phyloP scores from a whole-genome alignment of 164 flowering plant genomes.

The Magnolia changhungtana region DNA sequence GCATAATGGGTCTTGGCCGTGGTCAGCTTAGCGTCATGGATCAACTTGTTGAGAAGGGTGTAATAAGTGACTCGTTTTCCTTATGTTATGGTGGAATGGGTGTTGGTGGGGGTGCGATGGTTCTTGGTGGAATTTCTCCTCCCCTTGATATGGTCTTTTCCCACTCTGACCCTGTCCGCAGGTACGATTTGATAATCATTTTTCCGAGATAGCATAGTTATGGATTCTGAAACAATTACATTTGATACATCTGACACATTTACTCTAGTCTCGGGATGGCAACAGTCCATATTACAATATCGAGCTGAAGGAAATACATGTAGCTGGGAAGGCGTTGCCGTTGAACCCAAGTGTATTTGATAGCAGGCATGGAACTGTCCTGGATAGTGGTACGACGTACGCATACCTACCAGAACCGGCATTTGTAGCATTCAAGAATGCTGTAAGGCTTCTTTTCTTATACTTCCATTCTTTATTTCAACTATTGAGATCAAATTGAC shows the following conservation, averaged over 20 bases:
- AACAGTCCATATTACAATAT: conserved; percentile 99
- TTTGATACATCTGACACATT: conserved; percentile 86
- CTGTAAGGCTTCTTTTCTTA: conserved; percentile 56
- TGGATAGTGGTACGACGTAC: conserved; percentile 99
- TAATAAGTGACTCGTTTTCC: conserved; percentile 90
- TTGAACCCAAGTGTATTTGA: conserved; percentile 72
- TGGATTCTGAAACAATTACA: conserved; percentile 33
- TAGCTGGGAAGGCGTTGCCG: conserved; percentile 77
- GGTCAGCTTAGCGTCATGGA: conserved; percentile 91
- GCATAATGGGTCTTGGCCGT: conserved; percentile 95
- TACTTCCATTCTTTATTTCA: not conserved
- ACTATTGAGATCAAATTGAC: not conserved
- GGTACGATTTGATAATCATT: conserved; percentile 51
- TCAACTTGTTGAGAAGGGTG: conserved; percentile 89
- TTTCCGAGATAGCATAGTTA: not conserved
- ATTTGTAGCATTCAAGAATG: conserved; percentile 67
- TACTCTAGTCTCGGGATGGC: conserved; percentile 98
- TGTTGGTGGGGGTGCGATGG: conserved; percentile 97
- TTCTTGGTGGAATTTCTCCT: conserved; percentile 78
- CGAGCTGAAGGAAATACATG: conserved; percentile 89
- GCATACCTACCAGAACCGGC: conserved; percentile 93
- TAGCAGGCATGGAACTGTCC: conserved; percentile 84
- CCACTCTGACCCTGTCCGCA: conserved; percentile 75
- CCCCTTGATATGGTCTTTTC: conserved; percentile 82
- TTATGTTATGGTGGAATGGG: conserved; percentile 98